Conservation (phyloP, 345 rosid genomes). For the Cochlearia excelsa region DNA sequence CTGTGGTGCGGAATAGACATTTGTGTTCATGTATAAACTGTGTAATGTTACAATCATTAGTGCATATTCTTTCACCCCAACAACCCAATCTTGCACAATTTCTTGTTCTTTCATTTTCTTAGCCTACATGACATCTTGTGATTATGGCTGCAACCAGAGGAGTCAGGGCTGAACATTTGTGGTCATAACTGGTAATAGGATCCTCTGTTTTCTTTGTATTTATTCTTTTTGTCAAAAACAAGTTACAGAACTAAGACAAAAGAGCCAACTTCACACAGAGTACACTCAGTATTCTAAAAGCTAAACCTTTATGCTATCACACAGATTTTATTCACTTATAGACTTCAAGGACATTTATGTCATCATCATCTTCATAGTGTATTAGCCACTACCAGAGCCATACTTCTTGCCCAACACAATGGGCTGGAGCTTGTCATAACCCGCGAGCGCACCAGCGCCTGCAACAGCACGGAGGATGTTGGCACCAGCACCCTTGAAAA, state of each 20-base stretch:
- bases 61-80: conserved; percentile 25
- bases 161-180: conserved; percentile 50
- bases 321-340: conserved; percentile 2
- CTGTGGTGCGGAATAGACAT: conserved; percentile 18
- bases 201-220: conserved; percentile 46
- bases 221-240: conserved; percentile 4
- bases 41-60: conserved; percentile 26
- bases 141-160: conserved; percentile 38
- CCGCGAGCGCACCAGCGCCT: conserved; percentile 92
- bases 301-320: conserved; percentile 4
- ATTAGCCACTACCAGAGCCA: conserved; percentile 71
- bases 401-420: conserved; percentile 79
- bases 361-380: background rate
- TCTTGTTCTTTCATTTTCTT: conserved; percentile 17
- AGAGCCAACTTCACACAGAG: conserved; percentile 1
- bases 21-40: conserved; percentile 29
- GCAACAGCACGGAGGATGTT: conserved; percentile 89
- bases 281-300: conserved; percentile 10
- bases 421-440: conserved; percentile 84
- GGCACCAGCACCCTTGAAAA: conserved; percentile 92
- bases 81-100: conserved; percentile 22
- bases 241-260: conserved; percentile 5
- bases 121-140: conserved; percentile 16
- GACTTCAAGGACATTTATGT: background rate
- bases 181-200: conserved; percentile 37